Base-by-base conservation (phyloP, 2,329 filamentous ascomycete genomes). In the Paraphaeosphaeria minitans region DNA sequence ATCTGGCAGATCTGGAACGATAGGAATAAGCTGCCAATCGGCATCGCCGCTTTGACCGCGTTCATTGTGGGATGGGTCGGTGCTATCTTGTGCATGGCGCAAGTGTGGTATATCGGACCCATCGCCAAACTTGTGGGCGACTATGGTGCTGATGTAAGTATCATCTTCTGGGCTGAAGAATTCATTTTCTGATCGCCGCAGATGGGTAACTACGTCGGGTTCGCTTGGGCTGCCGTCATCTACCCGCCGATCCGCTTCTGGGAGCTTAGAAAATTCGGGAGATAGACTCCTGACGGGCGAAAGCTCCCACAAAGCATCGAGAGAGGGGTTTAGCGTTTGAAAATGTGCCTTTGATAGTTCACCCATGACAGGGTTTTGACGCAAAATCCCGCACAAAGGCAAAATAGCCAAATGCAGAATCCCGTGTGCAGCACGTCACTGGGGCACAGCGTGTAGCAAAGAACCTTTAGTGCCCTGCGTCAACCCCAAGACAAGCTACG, bases 41-140 rank as follows among this genome's bases (percentile, higher is more conserved):
- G 88, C 0, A 76, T 87, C 59, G 87, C 88, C 0, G 87, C 87
- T 0, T 75, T 88, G 8, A 66, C 80, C 2, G 83, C 87, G 0
- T 90, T 90, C 64, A 71, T 87, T 41, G 68, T 90, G 14, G 87
- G 88, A 3, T 90, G 87, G 87, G 81, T 81, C 3, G 87, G 87
- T 9, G 83, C 86, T 0, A 83, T 91, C 29, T 70, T 90, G 47
- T 87, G 83, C 59, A 90, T 90, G 88, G 85, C 85, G 22, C 87
- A 91, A 77, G 83, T 85, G 3, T 91, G 87, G 84, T 91, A 88
- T 72, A 83, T 86, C 59, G 88, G 88, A 1, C 88, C 87, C 0
- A 74, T 89, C 57, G 86, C 86, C 3, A 78, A 77, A 48, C 72
- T 82, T 53, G 82, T 88, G 19, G 85, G 86, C 0, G 82, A 82